Evolutionary conservation across 169 alveolate species (phyloP).

Genomic region (Cyclospora cayetanensis): DNA sequence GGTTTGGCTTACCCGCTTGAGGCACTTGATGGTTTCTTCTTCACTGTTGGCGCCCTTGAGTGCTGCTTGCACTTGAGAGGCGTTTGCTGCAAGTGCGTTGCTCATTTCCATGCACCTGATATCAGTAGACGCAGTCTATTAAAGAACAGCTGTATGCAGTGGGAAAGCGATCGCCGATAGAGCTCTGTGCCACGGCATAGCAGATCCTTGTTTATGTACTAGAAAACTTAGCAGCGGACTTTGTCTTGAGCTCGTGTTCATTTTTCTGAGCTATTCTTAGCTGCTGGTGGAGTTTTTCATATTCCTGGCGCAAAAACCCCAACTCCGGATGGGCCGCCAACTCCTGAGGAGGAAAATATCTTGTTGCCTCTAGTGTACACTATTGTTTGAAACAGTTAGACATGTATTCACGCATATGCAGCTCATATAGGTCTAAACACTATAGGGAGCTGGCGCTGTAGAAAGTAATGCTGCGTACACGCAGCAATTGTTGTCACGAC

Average conservation of each 20-base stretch:
- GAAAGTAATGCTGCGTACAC: too few relatives aligned
- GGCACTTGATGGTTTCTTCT: constrained; percentile 56
- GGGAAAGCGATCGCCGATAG: not conserved
- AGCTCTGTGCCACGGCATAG: not conserved
- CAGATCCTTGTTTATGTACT: not conserved
- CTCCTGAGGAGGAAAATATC: constrained; percentile 79
- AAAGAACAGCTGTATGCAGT: too few relatives aligned
- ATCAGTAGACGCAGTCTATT: too few relatives aligned
- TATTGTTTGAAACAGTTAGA: too few relatives aligned
- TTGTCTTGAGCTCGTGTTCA: constrained; percentile 82
- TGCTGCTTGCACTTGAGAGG: constrained; percentile 54
- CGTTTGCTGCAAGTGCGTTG: constrained; percentile 44
- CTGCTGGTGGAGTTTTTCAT: constrained; percentile 86
- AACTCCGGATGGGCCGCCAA: constrained; percentile 83
- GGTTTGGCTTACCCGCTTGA: constrained; percentile 15
- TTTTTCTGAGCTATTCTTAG: constrained; percentile 84
- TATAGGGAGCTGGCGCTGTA: too few relatives aligned
- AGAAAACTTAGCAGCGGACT: constrained; percentile 44
- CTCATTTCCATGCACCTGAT: constrained; percentile 65
- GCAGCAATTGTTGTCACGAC: too few relatives aligned
- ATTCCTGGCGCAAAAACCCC: constrained; percentile 86
- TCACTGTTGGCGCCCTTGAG: constrained; percentile 42
- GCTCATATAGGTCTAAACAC: too few relatives aligned
- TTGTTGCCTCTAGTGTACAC: too few relatives aligned
- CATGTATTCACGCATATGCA: too few relatives aligned